phyloP scores from a whole-genome alignment of 2,329 filamentous ascomycete species.

The Penicillium sp. region DNA sequence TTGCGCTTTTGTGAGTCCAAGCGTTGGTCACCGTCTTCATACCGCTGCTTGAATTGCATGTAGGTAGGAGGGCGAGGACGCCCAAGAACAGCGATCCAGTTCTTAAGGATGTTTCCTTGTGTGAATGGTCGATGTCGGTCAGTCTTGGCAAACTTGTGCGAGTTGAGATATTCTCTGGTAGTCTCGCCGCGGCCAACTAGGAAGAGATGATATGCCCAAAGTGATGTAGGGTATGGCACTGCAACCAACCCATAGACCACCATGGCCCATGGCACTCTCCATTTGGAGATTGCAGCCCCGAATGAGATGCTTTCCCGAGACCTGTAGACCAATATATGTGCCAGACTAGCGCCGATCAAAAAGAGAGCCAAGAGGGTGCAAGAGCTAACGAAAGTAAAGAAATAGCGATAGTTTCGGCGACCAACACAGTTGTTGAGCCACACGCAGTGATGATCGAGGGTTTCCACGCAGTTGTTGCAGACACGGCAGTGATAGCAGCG shows the following conservation, averaged over 20 bases:
- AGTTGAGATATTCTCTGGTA: conserved; percentile 92
- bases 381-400: conserved; percentile 84
- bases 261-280: conserved; percentile 82
- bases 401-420: conserved; percentile 95
- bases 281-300: conserved; percentile 63
- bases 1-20: conserved; percentile 62
- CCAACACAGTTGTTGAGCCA: conserved; percentile 99
- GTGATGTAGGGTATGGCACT: conserved; percentile 74
- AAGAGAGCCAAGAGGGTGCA: conserved; percentile 74
- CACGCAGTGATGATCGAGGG: conserved; percentile 95
- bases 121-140: conserved; percentile 90
- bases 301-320: conserved; percentile 65
- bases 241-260: conserved; percentile 75
- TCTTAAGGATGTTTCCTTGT: conserved; percentile 69
- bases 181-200: conserved; percentile 89
- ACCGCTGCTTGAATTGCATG: conserved; percentile 76
- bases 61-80: conserved; percentile 85
- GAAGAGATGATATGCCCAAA: conserved; percentile 88
- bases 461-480: conserved; percentile 96
- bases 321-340: conserved; percentile 74
- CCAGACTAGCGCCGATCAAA: conserved; percentile 72
- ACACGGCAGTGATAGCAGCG: conserved; percentile 94
- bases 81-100: conserved; percentile 77
- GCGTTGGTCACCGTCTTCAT: conserved; percentile 79
- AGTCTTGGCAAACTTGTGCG: conserved; percentile 88